phyloP scores from a whole-genome alignment of 768 basidiomycete species.

The Cyclocybe aegerita region DNA sequence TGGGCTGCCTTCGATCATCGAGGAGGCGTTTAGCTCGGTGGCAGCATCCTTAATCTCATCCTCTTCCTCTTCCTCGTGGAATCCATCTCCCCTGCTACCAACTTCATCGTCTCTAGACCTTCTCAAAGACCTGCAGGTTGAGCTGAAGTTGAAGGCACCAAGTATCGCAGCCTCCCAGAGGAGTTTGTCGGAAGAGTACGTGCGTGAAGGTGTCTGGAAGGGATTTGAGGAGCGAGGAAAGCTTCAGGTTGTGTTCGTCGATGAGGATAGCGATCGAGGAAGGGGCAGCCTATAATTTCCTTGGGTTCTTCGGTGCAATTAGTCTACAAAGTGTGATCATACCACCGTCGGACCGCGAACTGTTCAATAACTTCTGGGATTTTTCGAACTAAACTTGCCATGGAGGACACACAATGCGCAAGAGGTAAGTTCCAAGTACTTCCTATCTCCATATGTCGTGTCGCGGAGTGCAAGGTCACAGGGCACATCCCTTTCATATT shows the following conservation, averaged over 20 bases:
- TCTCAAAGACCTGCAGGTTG: conserved; percentile 4
- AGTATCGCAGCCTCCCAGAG: neutral
- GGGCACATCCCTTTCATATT: too few species aligned
- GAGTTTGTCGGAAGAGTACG: neutral
- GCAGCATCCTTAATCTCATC: too few species aligned
- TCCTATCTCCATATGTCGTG: too few species aligned
- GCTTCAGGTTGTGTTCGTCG: conserved; percentile 8
- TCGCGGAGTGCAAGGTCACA: too few species aligned
- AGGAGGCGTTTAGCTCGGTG: conserved; percentile 2
- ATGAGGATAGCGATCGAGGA: conserved; percentile 5
- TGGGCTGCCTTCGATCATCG: conserved; percentile 22
- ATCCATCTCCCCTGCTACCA: too few species aligned
- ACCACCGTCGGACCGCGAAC: too few species aligned
- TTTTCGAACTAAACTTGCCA: conserved; percentile 11
- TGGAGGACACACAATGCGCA: conserved; percentile 34
- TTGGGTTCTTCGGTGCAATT: too few species aligned
- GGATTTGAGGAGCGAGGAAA: conserved; percentile 7
- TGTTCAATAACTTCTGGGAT: neutral
- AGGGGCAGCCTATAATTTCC: too few species aligned
- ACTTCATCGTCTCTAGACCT: neutral
- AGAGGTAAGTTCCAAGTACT: conserved; percentile 16
- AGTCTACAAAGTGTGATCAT: too few species aligned
- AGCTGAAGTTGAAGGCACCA: conserved; percentile 9
- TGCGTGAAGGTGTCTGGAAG: conserved; percentile 12
- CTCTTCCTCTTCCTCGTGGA: too few species aligned